Evolutionary conservation across 2,329 filamentous ascomycete genomes (phyloP).

Genomic region (Colletotrichum sp.): DNA sequence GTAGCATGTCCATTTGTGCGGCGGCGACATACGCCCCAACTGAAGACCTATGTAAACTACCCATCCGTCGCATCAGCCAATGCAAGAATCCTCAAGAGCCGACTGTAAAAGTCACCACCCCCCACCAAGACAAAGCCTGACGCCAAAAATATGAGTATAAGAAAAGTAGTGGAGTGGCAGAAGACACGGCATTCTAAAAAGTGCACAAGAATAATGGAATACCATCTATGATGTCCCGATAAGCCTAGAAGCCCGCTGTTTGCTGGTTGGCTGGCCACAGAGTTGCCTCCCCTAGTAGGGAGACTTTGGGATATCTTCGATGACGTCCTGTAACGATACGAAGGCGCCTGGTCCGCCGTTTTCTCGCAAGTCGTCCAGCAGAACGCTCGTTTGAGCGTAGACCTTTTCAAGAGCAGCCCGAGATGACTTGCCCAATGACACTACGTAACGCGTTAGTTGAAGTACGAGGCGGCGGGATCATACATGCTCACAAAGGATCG

Average conservation of each 20-base stretch:
- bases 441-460: conserved; percentile 48
- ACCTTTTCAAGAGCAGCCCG: conserved; percentile 84
- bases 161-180: background rate
- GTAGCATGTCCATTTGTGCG: conserved; percentile 8
- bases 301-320: conserved; percentile 50
- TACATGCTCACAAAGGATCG: conserved; percentile 77
- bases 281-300: background rate
- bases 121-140: conserved; percentile 16
- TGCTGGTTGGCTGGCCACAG: background rate
- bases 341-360: conserved; percentile 85
- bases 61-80: conserved; percentile 7
- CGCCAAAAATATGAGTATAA: conserved; percentile 14
- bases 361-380: conserved; percentile 82
- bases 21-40: conserved; percentile 5
- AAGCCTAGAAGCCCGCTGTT: background rate
- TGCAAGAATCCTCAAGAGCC: conserved; percentile 8
- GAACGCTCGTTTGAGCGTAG: conserved; percentile 83
- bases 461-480: background rate
- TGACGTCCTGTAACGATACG: conserved; percentile 64
- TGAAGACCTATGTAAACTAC: conserved; percentile 13
- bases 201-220: conserved; percentile 2
- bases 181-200: conserved; percentile 3
- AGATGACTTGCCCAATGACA: conserved; percentile 88
- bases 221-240: background rate
- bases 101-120: background rate